Conservation (phyloP, 495 filamentous ascomycete genomes). For the Lasiosphaeria ovina region DNA sequence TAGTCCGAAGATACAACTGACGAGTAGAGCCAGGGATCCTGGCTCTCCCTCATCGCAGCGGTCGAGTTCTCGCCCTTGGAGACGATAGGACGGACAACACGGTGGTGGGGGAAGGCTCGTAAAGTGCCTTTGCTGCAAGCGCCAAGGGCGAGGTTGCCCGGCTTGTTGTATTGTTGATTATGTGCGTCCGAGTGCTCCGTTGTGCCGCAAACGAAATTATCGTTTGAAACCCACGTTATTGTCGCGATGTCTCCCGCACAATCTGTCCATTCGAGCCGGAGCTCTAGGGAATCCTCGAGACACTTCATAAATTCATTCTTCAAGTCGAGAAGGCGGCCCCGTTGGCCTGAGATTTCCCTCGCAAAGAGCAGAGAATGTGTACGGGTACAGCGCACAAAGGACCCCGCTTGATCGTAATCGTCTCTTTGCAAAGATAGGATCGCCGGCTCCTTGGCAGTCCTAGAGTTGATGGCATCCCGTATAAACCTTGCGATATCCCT, state of each 20-base stretch:
- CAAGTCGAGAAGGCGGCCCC: conserved; percentile 34
- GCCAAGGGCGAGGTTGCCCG: conserved; percentile 73
- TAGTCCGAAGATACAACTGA: conserved; percentile 78
- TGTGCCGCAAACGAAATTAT: conserved; percentile 61
- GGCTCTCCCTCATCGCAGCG: conserved; percentile 58
- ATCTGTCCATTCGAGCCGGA: conserved; percentile 49
- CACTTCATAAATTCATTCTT: conserved; percentile 37
- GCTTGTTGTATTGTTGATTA: conserved; percentile 82
- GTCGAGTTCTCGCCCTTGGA: conserved; percentile 52
- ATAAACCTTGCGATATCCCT: conserved; percentile 37
- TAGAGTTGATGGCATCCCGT: conserved; percentile 27
- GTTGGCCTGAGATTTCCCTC: conserved; percentile 39
- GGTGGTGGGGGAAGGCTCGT: conserved; percentile 68
- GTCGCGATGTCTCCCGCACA: conserved; percentile 60
- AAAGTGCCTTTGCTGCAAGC: conserved; percentile 55
- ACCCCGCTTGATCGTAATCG: conserved; percentile 24
- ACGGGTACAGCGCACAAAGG: conserved; percentile 24
- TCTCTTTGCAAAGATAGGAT: conserved; percentile 31
- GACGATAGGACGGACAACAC: conserved; percentile 54
- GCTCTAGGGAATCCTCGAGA: conserved; percentile 45
- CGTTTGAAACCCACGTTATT: conserved; percentile 54
- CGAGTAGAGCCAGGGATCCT: conserved; percentile 68
- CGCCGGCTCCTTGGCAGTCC: conserved; percentile 12
- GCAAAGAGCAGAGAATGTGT: conserved; percentile 38
- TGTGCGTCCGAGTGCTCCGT: conserved; percentile 69